Evolutionary conservation across 768 basidiomycete genomes (phyloP).

Genomic region (Scleroderma citrinum): DNA sequence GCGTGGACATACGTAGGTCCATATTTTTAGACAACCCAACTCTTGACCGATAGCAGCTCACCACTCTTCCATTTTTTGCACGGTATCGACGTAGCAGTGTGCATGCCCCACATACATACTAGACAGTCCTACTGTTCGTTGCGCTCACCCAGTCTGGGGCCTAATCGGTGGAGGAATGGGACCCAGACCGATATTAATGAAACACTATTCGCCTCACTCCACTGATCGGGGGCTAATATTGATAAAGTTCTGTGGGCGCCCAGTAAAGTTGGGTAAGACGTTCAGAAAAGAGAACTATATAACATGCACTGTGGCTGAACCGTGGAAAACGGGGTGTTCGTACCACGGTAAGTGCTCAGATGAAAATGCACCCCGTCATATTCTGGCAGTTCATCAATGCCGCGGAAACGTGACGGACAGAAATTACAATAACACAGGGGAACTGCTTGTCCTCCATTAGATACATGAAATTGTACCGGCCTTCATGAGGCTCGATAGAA

Average conservation of each 20-base stretch:
- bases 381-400: neutral
- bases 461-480: neutral
- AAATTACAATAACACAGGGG: neutral
- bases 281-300: neutral
- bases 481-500: neutral
- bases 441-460: neutral
- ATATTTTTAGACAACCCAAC: too few species aligned
- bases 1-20: neutral
- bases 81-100: neutral
- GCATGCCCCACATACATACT: neutral
- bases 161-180: neutral
- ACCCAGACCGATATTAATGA: neutral
- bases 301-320: neutral
- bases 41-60: too few species aligned
- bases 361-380: neutral
- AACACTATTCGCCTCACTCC: neutral
- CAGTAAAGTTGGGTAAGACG: neutral
- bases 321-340: neutral
- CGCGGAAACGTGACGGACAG: neutral
- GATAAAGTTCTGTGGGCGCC: neutral
- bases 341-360: neutral
- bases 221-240: neutral
- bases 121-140: neutral
- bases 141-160: neutral
- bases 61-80: neutral